Conservation (phyloP, 2,329 filamentous ascomycete genomes). For the Exutisphaerella laricina region DNA sequence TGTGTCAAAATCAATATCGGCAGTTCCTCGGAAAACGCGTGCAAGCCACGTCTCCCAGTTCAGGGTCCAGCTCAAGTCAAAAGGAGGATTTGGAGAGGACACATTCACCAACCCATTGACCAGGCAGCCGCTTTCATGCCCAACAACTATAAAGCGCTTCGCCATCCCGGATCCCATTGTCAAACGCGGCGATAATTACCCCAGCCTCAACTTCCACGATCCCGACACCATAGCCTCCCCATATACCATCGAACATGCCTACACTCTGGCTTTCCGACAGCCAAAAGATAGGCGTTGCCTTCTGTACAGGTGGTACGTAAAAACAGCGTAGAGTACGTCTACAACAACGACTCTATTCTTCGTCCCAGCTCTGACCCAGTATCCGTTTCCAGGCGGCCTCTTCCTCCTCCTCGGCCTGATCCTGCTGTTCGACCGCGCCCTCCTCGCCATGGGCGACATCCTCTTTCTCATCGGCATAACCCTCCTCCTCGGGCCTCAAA, state of each 20-base stretch:
- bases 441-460: constrained; percentile 99
- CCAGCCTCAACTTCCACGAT: neutral
- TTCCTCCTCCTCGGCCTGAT: constrained; percentile 92
- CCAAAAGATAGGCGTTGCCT: constrained; percentile 95
- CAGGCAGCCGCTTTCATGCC: neutral
- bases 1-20: too few relatives aligned
- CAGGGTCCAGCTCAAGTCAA: neutral
- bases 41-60: too few relatives aligned
- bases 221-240: neutral
- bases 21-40: too few relatives aligned
- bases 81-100: neutral
- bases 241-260: constrained; percentile 65
- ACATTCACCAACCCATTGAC: neutral
- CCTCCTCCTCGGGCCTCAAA: constrained; percentile 87
- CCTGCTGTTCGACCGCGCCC: constrained; percentile 95
- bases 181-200: neutral
- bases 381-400: constrained; percentile 66
- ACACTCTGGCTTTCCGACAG: constrained; percentile 95
- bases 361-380: too few relatives aligned
- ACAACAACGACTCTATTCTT: too few relatives aligned
- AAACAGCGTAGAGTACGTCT: neutral
- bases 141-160: neutral
- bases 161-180: neutral
- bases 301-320: constrained; percentile 86
- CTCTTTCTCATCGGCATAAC: constrained; percentile 96